Percentiles rank a stretch among this genome's conserved stretches.
Evolutionary conservation across 2,329 filamentous ascomycete genomes (phyloP).

Genomic region (Herpomyces periplanetae): DNA sequence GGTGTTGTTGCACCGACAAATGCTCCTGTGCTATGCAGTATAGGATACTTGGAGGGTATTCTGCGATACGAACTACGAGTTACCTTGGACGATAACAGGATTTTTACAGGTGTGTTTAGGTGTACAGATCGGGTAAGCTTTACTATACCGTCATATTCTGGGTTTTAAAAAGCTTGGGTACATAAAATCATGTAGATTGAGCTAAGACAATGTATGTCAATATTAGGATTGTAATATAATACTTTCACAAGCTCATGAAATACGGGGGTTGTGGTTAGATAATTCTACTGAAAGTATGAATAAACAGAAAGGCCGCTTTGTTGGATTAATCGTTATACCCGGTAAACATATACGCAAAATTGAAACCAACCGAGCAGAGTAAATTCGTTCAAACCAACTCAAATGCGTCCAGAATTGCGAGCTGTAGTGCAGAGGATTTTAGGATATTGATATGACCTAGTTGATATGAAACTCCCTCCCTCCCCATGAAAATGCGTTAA

Average conservation of each 20-base stretch:
- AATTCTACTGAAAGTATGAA: slow-evolving; percentile 12
- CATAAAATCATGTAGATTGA: too few species aligned
- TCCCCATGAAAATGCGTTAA: too few species aligned
- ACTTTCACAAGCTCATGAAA: slow-evolving; percentile 51
- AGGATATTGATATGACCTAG: too few species aligned
- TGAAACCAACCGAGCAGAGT: too few species aligned
- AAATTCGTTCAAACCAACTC: too few species aligned
- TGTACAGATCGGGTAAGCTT: slow-evolving; percentile 63
- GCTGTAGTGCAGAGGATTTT: too few species aligned
- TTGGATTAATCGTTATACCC: slow-evolving; percentile 63
- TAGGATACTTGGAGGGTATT: slow-evolving; percentile 19
- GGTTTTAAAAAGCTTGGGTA: slow-evolving; percentile 1
- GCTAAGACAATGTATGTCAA: too few species aligned
- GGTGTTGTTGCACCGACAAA: too few species aligned
- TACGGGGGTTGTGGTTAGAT: slow-evolving; percentile 22
- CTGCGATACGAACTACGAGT: slow-evolving; percentile 42
- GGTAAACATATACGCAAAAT: slow-evolving; percentile 54
- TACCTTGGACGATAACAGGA: slow-evolving; percentile 37
- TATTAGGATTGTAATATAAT: slow-evolving; percentile 51
- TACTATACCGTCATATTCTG: slow-evolving; percentile 1
- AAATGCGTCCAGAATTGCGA: too few species aligned
- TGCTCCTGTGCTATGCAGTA: too few species aligned
- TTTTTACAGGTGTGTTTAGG: slow-evolving; percentile 68
- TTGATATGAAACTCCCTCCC: too few species aligned
- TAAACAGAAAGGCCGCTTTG: slow-evolving; percentile 44